These are phyloP conservation scores for Cystobasidium sp. DNA, from an alignment of 1,284 basidiomycete genomes.

Conservation along the genomic window DNA sequence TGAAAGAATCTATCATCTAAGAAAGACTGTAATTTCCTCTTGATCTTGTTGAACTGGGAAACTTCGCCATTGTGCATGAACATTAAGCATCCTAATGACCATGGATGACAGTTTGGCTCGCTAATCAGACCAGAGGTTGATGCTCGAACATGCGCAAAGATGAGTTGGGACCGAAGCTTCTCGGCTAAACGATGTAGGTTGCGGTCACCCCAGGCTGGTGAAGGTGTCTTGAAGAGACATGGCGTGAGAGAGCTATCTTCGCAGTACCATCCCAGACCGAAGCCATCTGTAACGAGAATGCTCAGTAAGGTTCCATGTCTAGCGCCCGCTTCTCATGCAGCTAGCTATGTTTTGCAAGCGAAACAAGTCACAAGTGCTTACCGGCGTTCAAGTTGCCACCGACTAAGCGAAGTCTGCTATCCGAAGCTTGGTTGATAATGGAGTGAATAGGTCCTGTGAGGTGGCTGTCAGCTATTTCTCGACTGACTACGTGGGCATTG, in stretches of 20 bases:
- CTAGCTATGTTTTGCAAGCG: slow-evolving; percentile 1
- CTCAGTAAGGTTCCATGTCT: slow-evolving; percentile 36
- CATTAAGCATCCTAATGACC: slow-evolving; percentile 38
- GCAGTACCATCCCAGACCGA: slow-evolving; percentile 91
- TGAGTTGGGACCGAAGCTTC: slow-evolving; percentile 90
- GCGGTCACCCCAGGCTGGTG: slow-evolving; percentile 85
- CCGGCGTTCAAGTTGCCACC: slow-evolving; percentile 48
- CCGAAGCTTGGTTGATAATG: slow-evolving; percentile 94
- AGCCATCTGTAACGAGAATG: slow-evolving; percentile 73
- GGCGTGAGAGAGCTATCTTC: slow-evolving; percentile 38
- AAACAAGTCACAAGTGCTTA: neutral
- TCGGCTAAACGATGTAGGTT: slow-evolving; percentile 87
- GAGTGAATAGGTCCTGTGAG: slow-evolving; percentile 80
- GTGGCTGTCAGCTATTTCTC: neutral
- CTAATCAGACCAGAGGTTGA: slow-evolving; percentile 72
- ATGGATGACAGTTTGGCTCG: slow-evolving; percentile 69
- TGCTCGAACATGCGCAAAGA: slow-evolving; percentile 64
- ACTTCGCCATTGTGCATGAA: slow-evolving; percentile 61
- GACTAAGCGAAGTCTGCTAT: slow-evolving; percentile 76
- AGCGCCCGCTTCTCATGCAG: slow-evolving; percentile 36
- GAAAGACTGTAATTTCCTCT: slow-evolving; percentile 73
- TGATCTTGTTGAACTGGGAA: slow-evolving; percentile 77
- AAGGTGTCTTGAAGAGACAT: slow-evolving; percentile 51
- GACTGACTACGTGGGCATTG: too few relatives aligned
- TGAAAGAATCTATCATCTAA: slow-evolving; percentile 83